Evolutionary conservation across 1,284 basidiomycete species (phyloP).

Genomic region (Trichosporon asahii): DNA sequence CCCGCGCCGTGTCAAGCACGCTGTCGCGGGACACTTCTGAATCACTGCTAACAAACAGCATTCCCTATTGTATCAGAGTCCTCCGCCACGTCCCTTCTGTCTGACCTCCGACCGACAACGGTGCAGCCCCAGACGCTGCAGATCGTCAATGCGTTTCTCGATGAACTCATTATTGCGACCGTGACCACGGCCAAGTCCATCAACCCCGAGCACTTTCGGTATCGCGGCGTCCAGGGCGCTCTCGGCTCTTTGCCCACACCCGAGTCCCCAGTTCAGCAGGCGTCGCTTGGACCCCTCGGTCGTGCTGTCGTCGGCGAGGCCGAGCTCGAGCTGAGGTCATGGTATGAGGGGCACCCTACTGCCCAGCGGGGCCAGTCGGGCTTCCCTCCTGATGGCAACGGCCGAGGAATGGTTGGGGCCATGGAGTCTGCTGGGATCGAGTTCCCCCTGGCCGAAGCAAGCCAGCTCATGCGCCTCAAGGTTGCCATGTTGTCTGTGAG

Average conservation of each 20-base stretch:
- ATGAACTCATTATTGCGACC: conserved; percentile 77
- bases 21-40: background rate
- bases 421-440: conserved; percentile 13
- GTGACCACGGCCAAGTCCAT: conserved; percentile 69
- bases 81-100: conserved; percentile 82
- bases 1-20: background rate
- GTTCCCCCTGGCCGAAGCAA: conserved; percentile 42
- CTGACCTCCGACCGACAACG: conserved; percentile 82
- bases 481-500: conserved; percentile 47
- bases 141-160: conserved; percentile 77
- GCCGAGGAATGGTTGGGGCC: conserved; percentile 29
- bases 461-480: conserved; percentile 45
- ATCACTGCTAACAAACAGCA: background rate
- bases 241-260: conserved; percentile 46
- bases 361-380: conserved; percentile 25
- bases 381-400: conserved; percentile 36
- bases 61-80: conserved; percentile 60
- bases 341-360: conserved; percentile 58
- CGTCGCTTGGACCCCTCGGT: conserved; percentile 58
- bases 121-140: conserved; percentile 69
- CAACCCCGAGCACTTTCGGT: conserved; percentile 68
- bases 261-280: conserved; percentile 14
- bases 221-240: conserved; percentile 63
- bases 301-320: conserved; percentile 89
- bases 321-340: conserved; percentile 80